phyloP scores from a whole-genome alignment of 345 rosid species.

The Isatis tinctoria region DNA sequence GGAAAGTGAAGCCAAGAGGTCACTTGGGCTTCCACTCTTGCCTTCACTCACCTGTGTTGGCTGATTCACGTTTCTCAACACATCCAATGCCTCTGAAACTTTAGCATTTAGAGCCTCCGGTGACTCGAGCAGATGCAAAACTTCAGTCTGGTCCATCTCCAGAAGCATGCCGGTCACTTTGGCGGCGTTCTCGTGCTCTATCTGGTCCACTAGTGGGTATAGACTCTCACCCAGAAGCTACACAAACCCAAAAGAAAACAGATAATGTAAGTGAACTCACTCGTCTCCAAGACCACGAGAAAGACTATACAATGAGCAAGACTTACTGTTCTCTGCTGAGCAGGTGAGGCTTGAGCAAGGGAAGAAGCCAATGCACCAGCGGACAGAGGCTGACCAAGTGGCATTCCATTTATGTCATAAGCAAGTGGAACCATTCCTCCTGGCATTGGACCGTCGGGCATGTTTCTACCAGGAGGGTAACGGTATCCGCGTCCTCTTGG shows the following conservation, averaged over 20 bases:
- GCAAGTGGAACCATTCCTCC: conserved; percentile 81
- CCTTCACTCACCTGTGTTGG: conserved; percentile 36
- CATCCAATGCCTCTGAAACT: conserved; percentile 73
- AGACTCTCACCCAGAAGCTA: conserved; percentile 72
- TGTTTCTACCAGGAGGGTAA: conserved; percentile 73
- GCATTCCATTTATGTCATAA: conserved; percentile 65
- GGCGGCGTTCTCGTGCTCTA: conserved; percentile 71
- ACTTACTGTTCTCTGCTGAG: conserved; percentile 74
- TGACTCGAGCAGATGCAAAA: conserved; percentile 71
- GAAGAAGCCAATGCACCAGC: conserved; percentile 63
- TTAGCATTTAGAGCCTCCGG: conserved; percentile 72
- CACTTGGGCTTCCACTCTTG: conserved; percentile 42
- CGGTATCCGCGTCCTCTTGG: conserved; percentile 81
- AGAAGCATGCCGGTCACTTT: conserved; percentile 83
- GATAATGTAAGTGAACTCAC: neutral
- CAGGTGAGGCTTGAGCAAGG: conserved; percentile 62
- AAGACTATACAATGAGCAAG: neutral
- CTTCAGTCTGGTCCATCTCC: conserved; percentile 81
- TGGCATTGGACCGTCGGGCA: conserved; percentile 67
- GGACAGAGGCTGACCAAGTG: conserved; percentile 50
- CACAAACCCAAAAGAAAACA: neutral
- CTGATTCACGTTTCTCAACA: conserved; percentile 55
- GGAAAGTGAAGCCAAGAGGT: conserved; percentile 54
- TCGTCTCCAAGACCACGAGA: too few species aligned
- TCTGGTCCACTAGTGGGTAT: conserved; percentile 63